Percentiles rank a stretch among this genome's conserved stretches.
Conservation (phyloP, 257 asterid genomes). For the Anisodus tanguticus region DNA sequence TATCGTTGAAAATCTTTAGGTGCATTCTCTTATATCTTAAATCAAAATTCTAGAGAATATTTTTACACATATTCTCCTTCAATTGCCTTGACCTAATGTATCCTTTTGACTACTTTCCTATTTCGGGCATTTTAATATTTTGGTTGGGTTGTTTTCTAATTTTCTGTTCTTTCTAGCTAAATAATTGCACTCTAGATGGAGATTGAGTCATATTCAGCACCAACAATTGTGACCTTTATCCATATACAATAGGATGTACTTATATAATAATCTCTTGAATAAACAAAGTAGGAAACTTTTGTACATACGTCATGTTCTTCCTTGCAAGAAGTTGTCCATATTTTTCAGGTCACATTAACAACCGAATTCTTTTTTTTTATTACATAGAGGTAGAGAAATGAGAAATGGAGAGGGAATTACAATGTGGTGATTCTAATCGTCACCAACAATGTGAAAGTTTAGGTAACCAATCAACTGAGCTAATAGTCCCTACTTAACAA, state of each 20-base stretch:
- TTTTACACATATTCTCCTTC: neutral
- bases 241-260: neutral
- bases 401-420: too few species aligned
- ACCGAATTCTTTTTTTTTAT: too few species aligned
- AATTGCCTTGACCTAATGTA: constrained; percentile 2
- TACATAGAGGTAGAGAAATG: too few species aligned
- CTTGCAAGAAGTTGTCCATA: neutral
- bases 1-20: neutral
- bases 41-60: constrained; percentile 1
- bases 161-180: neutral
- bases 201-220: constrained; percentile 31
- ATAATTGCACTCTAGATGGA: constrained; percentile 24
- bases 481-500: too few species aligned
- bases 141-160: neutral
- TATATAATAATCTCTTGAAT: constrained; percentile 2
- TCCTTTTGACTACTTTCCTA: constrained; percentile 20
- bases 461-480: too few species aligned
- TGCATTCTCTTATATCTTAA: neutral
- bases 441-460: too few species aligned
- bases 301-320: neutral
- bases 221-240: neutral
- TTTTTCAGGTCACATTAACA: neutral
- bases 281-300: constrained; percentile 6
- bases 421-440: too few species aligned
- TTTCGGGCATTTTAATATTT: constrained; percentile 9